Percentiles rank a stretch among this genome's conserved stretches.
These are phyloP conservation scores for Terfezia claveryi DNA, from an alignment of 495 filamentous ascomycete genomes.

Conservation along the genomic window DNA sequence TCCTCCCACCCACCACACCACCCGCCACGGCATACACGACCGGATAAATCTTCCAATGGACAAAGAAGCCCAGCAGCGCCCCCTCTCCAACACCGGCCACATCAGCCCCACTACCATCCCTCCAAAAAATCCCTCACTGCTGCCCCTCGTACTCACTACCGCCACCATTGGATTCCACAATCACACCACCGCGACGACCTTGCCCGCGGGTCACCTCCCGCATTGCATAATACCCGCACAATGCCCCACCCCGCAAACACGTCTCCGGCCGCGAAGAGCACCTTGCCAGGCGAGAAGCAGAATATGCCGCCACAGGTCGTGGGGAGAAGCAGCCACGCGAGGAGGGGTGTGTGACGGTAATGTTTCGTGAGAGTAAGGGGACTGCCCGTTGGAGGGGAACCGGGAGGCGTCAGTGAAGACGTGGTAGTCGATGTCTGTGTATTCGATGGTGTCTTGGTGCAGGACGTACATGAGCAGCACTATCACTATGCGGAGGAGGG, in stretches of 20 bases:
- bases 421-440: slow-evolving; percentile 97
- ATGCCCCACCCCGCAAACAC: slow-evolving; percentile 60
- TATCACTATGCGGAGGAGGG: slow-evolving; percentile 47
- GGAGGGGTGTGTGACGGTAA: slow-evolving; percentile 89
- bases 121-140: slow-evolving; percentile 73
- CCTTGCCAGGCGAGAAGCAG: slow-evolving; percentile 73
- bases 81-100: slow-evolving; percentile 52
- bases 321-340: slow-evolving; percentile 74
- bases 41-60: slow-evolving; percentile 97
- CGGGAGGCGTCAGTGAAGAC: slow-evolving; percentile 96
- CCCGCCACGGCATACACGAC: slow-evolving; percentile 81
- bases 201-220: slow-evolving; percentile 32
- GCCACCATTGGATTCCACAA: slow-evolving; percentile 95
- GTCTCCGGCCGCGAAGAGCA: slow-evolving; percentile 64
- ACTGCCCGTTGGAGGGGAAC: slow-evolving; percentile 33
- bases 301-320: slow-evolving; percentile 37
- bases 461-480: slow-evolving; percentile 64
- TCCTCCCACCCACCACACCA: slow-evolving; percentile 61
- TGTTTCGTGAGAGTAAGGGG: slow-evolving; percentile 74
- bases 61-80: slow-evolving; percentile 52
- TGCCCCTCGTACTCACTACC: slow-evolving; percentile 79
- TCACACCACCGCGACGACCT: slow-evolving; percentile 60
- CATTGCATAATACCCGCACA: slow-evolving; percentile 29
- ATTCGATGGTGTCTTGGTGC: slow-evolving; percentile 84
- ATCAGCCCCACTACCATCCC: slow-evolving; percentile 61